These are phyloP conservation scores for Chlorella sp. DNA, from an alignment of 139 green algal genomes.

Conservation along the genomic window DNA sequence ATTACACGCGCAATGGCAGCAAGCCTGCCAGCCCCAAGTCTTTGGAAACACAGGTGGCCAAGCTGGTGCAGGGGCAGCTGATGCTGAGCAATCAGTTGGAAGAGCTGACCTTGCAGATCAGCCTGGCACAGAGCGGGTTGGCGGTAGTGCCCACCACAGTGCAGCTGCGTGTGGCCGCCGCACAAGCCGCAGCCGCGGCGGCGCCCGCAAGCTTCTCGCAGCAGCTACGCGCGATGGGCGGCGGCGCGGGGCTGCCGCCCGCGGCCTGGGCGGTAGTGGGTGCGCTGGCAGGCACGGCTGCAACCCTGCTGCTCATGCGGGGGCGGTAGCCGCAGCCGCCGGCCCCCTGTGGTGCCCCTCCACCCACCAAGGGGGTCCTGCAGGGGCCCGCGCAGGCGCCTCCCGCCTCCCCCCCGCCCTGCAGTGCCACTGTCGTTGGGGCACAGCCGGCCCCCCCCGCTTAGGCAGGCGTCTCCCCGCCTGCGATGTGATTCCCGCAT, in stretches of 20 bases:
- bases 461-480: not conserved
- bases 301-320: not conserved
- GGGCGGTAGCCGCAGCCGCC: not conserved
- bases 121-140: slow-evolving; percentile 31
- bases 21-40: slow-evolving; percentile 21
- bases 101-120: slow-evolving; percentile 43
- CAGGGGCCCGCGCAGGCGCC: no score
- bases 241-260: not conserved
- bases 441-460: no score
- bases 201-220: not conserved
- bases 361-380: not conserved
- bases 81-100: slow-evolving; percentile 48
- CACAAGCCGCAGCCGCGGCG: not conserved
- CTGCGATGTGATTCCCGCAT: not conserved
- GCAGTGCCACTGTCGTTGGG: no score
- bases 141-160: not conserved
- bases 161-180: not conserved
- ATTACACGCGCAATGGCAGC: slow-evolving; percentile 15
- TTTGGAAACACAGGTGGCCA: slow-evolving; percentile 29
- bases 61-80: slow-evolving; percentile 42
- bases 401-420: no score
- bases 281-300: not conserved
- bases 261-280: slow-evolving; percentile 3
- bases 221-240: not conserved
- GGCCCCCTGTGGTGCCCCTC: not conserved